phyloP scores from a whole-genome alignment of 768 basidiomycete genomes.

The Mycena galopus region DNA sequence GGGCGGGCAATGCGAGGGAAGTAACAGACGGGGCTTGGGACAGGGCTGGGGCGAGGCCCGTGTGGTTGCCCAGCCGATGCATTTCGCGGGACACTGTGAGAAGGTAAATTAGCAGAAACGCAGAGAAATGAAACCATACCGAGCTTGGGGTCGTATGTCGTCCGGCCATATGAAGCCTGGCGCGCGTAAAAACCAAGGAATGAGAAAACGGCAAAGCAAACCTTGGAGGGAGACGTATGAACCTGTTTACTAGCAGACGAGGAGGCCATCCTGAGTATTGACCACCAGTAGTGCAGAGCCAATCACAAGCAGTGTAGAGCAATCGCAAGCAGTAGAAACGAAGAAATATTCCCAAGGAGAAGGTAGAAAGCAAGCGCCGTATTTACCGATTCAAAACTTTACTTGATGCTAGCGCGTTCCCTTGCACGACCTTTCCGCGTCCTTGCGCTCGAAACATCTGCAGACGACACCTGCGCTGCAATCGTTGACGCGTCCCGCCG shows the following conservation, averaged over 20 bases:
- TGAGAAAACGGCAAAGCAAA: slow-evolving; percentile 38
- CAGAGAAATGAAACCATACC: slow-evolving; percentile 10
- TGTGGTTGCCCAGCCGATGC: slow-evolving; percentile 80
- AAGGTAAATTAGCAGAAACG: background rate
- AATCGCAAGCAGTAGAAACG: no score
- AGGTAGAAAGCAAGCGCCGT: no score
- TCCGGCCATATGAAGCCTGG: slow-evolving; percentile 71
- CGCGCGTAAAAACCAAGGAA: slow-evolving; percentile 8
- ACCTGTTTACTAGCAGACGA: slow-evolving; percentile 55
- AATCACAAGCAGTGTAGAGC: no score
- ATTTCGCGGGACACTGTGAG: slow-evolving; percentile 80
- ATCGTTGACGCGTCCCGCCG: slow-evolving; percentile 78
- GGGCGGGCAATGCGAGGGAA: slow-evolving; percentile 56
- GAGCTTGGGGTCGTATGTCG: slow-evolving; percentile 84
- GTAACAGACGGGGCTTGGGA: slow-evolving; percentile 65
- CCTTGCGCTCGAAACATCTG: slow-evolving; percentile 87
- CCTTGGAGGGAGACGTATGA: slow-evolving; percentile 68
- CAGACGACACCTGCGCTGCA: slow-evolving; percentile 95
- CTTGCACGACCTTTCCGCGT: slow-evolving; percentile 64
- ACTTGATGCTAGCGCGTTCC: background rate
- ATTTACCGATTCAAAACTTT: no score
- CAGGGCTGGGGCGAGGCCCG: slow-evolving; percentile 65
- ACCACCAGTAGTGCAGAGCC: no score
- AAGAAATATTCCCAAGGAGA: no score
- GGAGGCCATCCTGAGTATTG: slow-evolving; percentile 50